A percentile compares a stretch with the other conserved stretches of the same genome.
Conservation (phyloP, 441 rosid species). For the Syzygium syzygioides region DNA sequence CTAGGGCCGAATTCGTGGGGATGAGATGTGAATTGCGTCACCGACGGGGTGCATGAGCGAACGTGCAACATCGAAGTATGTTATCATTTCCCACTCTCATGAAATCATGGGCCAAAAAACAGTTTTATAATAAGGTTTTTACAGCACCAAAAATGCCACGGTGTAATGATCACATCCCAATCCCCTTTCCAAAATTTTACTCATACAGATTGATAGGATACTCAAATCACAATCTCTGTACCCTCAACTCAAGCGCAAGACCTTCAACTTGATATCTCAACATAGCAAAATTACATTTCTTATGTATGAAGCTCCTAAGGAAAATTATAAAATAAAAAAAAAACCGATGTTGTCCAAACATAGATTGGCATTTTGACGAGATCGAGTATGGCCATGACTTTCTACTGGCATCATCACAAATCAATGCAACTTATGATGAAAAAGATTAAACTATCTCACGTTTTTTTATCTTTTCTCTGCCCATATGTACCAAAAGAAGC, state of each 20-base stretch:
- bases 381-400: neutral
- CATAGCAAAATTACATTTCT: neutral
- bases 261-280: neutral
- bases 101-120: neutral
- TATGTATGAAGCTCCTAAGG: neutral
- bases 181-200: neutral
- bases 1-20: neutral
- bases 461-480: neutral
- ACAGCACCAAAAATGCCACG: neutral
- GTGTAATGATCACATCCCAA: neutral
- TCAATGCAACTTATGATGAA: neutral
- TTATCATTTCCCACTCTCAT: neutral
- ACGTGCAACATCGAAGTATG: neutral
- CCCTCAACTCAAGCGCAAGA: neutral
- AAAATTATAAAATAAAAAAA: neutral
- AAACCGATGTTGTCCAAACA: neutral
- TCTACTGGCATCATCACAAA: neutral
- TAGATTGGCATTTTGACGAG: neutral
- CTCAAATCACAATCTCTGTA: neutral
- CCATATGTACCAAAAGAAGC: neutral
- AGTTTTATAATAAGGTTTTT: neutral
- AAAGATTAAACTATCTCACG: neutral
- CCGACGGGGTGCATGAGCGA: neutral
- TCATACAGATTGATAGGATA: neutral
- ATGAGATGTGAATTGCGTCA: neutral